Conservation (phyloP, 306 rosid genomes). For the Notholithocarpus densiflorus region DNA sequence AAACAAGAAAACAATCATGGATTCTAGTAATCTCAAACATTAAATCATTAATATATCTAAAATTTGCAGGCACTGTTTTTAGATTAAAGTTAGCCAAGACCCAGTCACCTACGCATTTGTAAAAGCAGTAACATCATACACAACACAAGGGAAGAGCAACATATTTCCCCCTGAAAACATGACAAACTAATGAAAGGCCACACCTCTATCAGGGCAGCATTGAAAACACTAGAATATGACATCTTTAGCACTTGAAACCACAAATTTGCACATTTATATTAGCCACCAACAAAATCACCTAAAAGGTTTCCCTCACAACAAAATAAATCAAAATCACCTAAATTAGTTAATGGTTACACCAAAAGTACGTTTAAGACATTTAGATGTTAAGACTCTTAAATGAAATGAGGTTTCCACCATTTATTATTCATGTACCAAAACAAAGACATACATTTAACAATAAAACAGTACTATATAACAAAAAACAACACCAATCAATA, state of each 20-base stretch:
- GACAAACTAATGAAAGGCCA: not conserved
- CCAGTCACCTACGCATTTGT: too few species aligned
- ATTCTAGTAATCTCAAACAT: conserved; percentile 4
- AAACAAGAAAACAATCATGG: conserved; percentile 3
- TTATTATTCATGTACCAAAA: not conserved
- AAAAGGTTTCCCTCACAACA: not conserved
- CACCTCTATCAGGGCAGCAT: not conserved
- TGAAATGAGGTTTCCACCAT: not conserved
- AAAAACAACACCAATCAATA: not conserved
- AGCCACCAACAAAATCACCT: not conserved
- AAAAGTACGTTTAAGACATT: not conserved
- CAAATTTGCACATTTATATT: not conserved
- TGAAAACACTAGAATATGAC: not conserved
- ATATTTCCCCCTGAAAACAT: not conserved
- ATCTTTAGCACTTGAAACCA: not conserved
- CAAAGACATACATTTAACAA: not conserved
- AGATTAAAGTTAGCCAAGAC: too few species aligned
- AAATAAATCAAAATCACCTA: not conserved
- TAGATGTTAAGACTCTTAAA: not conserved
- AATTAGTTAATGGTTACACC: not conserved
- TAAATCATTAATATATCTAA: not conserved
- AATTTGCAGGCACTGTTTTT: not conserved
- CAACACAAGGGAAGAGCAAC: not conserved
- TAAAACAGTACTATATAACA: not conserved
- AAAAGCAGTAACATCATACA: not conserved